Evolutionary conservation across 177 flowering plant species (phyloP).

Genomic region (Vitis hybrid): DNA sequence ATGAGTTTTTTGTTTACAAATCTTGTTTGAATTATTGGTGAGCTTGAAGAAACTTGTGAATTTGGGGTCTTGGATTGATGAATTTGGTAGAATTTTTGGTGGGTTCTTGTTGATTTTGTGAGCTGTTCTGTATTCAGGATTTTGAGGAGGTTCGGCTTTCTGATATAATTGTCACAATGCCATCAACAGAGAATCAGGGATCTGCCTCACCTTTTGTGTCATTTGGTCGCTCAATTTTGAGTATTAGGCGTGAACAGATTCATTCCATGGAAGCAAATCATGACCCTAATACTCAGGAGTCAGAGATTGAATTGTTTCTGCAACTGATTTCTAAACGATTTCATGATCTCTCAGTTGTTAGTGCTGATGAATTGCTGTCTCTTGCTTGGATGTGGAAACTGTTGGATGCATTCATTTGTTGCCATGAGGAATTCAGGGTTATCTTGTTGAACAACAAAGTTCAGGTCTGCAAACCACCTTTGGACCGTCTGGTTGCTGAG

Average conservation of each 20-base stretch:
- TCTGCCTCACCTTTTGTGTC: conserved; percentile 30
- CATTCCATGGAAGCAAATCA: conserved; percentile 36
- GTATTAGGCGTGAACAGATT: conserved; percentile 36
- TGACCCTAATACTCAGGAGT: conserved; percentile 12
- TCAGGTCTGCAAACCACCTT: conserved; percentile 28
- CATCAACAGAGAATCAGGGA: conserved; percentile 30
- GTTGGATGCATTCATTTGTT: conserved; percentile 27
- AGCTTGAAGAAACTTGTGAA: background rate
- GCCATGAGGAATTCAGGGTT: conserved; percentile 42
- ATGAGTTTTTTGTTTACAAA: no score
- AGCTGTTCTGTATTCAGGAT: background rate
- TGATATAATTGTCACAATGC: conserved; percentile 26
- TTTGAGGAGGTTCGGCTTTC: background rate
- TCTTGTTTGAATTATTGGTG: no score
- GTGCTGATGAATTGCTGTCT: conserved; percentile 41
- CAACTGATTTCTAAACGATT: conserved; percentile 26
- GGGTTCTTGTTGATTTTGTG: background rate
- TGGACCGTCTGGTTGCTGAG: conserved; percentile 36
- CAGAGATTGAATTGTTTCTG: conserved; percentile 33
- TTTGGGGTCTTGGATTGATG: background rate
- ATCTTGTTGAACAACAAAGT: conserved; percentile 24
- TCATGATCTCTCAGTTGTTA: conserved; percentile 23
- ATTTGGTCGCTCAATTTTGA: conserved; percentile 37
- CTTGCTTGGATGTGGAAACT: conserved; percentile 40
- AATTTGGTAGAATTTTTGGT: background rate